phyloP scores from a whole-genome alignment of 1,284 basidiomycete species.

The Agroathelia rolfsii region DNA sequence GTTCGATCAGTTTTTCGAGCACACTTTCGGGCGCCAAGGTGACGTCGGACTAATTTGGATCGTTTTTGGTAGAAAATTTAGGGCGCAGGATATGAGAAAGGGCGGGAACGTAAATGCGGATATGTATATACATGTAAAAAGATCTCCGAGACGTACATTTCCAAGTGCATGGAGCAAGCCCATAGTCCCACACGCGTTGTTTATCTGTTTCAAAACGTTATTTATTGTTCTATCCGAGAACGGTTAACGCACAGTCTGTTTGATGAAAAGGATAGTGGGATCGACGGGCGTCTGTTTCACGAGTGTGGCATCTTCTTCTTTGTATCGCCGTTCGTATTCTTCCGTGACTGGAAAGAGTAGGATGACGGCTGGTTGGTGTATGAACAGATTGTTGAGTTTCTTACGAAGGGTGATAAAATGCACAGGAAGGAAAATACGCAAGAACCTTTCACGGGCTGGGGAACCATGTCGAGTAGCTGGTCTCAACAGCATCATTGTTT shows the following conservation, averaged over 20 bases:
- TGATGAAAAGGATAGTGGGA: slow-evolving; percentile 61
- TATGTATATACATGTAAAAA: no score
- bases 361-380: no score
- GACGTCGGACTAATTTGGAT: slow-evolving; percentile 60
- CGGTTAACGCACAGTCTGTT: slow-evolving; percentile 63
- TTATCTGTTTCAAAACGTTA: no score
- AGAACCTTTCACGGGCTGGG: slow-evolving; percentile 63
- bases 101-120: slow-evolving; percentile 9
- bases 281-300: slow-evolving; percentile 41
- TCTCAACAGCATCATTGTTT: no score
- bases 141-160: slow-evolving; percentile 65
- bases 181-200: slow-evolving; percentile 86
- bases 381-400: no score
- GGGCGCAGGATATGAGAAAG: no score
- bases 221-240: no score
- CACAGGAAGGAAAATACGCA: no score
- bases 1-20: slow-evolving; percentile 53
- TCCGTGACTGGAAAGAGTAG: slow-evolving; percentile 72
- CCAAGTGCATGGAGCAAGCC: slow-evolving; percentile 74
- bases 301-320: slow-evolving; percentile 48
- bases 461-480: slow-evolving; percentile 63
- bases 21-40: slow-evolving; percentile 44
- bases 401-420: no score
- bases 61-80: no score
- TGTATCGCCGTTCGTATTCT: slow-evolving; percentile 36